Evolutionary conservation across 805 yeast genomes (phyloP).

Genomic region (Candida railenensis): DNA sequence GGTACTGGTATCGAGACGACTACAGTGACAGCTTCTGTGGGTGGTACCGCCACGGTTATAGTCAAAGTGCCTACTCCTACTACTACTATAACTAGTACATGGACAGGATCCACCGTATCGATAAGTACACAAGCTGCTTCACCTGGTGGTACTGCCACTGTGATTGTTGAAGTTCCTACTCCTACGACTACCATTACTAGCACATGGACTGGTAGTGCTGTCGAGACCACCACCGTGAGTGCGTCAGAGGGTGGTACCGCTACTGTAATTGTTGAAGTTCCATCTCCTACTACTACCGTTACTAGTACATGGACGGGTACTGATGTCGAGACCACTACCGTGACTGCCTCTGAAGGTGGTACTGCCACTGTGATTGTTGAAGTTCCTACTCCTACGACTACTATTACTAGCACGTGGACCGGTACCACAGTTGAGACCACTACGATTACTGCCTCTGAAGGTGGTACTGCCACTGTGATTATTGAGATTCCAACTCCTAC

Average conservation of each 20-base stretch:
- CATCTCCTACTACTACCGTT: background rate
- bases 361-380: slow-evolving; percentile 9
- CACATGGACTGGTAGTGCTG: background rate
- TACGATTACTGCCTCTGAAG: slow-evolving; percentile 1
- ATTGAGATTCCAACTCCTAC: slow-evolving; percentile 11
- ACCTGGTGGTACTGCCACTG: slow-evolving; percentile 9
- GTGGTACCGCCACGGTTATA: slow-evolving; percentile 7
- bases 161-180: slow-evolving; percentile 14
- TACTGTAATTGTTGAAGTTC: slow-evolving; percentile 10
- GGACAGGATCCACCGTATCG: slow-evolving; percentile 4
- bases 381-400: slow-evolving; percentile 5
- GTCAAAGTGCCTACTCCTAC: slow-evolving; percentile 8
- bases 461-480: slow-evolving; percentile 9
- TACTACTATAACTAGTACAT: slow-evolving; percentile 1
- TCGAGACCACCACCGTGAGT: slow-evolving; percentile 7
- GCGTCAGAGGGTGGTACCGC: slow-evolving; percentile 10
- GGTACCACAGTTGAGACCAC: slow-evolving; percentile 4
- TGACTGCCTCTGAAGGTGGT: slow-evolving; percentile 7
- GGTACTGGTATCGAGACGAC: background rate
- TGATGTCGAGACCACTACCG: slow-evolving; percentile 6
- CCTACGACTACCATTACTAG: slow-evolving; percentile 1
- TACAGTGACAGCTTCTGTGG: background rate
- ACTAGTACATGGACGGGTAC: slow-evolving; percentile 11
- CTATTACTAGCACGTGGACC: slow-evolving; percentile 4
- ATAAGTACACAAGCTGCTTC: slow-evolving; percentile 1